Conservation (phyloP, 495 filamentous ascomycete genomes). For the Sordaria brevicollis region DNA sequence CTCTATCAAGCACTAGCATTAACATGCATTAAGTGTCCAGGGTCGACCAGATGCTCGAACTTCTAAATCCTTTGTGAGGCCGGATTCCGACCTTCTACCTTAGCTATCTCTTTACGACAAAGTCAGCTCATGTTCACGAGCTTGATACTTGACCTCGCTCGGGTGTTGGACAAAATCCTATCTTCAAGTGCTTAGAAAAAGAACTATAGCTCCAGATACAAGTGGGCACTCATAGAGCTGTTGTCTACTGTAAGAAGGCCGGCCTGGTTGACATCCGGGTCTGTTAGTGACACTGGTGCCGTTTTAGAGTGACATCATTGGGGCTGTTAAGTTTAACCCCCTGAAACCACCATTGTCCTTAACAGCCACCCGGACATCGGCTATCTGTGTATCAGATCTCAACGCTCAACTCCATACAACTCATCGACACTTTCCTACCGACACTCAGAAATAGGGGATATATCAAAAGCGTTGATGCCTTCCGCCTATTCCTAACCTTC, state of each 20-base stretch:
- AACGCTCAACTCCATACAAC: neutral
- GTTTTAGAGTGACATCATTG: neutral
- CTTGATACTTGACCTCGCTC: too few species aligned
- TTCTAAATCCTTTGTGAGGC: neutral
- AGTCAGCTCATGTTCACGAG: too few species aligned
- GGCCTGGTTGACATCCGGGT: neutral
- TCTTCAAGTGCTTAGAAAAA: neutral
- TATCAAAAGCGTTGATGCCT: neutral
- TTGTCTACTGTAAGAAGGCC: neutral
- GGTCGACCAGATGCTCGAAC: neutral
- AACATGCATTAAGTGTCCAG: neutral
- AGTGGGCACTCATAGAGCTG: neutral
- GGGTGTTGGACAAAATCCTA: neutral
- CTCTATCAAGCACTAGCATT: neutral
- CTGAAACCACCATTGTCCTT: neutral
- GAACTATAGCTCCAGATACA: neutral
- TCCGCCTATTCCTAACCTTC: neutral
- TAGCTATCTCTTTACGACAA: neutral
- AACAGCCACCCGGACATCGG: neutral
- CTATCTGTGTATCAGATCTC: neutral
- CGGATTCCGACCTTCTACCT: neutral
- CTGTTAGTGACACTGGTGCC: neutral
- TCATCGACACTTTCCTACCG: neutral
- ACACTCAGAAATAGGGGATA: neutral
- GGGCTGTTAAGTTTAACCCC: neutral